Percentiles rank a stretch among this genome's conserved stretches.
These are phyloP conservation scores for Scenedesmus sp. DNA, from an alignment of 163 green algal species.

Conservation along the genomic window DNA sequence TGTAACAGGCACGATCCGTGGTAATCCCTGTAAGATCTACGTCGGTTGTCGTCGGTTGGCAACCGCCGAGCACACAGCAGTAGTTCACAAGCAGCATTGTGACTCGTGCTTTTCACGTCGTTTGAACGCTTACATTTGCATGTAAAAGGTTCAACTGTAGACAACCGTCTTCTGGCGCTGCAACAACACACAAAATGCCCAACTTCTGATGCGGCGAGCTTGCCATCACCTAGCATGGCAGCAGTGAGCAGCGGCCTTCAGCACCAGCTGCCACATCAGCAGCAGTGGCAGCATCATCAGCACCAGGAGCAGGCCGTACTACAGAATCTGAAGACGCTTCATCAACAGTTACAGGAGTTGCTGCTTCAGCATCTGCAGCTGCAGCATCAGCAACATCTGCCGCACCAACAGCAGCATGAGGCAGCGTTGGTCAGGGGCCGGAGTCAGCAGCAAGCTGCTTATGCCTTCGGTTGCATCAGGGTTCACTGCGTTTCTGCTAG, in stretches of 20 bases:
- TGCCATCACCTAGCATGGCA: not conserved
- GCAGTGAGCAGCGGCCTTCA: not conserved
- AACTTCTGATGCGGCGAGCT: not conserved
- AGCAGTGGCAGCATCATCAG: not conserved
- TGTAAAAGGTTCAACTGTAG: not conserved
- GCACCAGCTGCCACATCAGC: constrained; percentile 6
- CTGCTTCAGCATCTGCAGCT: not conserved
- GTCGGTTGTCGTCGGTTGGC: not conserved
- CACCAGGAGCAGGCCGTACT: not conserved
- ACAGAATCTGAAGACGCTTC: too few species aligned
- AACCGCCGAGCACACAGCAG: not conserved
- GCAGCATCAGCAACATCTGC: not conserved
- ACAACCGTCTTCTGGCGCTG: not conserved
- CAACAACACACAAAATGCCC: not conserved
- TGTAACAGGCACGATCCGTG: too few species aligned
- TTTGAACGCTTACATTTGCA: not conserved
- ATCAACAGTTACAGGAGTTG: not conserved
- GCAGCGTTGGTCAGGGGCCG: not conserved
- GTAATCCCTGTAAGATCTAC: not conserved
- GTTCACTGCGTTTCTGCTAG: not conserved
- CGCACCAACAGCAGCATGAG: not conserved
- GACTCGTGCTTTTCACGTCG: not conserved
- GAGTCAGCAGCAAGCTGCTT: not conserved
- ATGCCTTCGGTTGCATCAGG: not conserved
- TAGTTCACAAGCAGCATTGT: not conserved